These are phyloP conservation scores for Sindora glabra DNA, from an alignment of 306 rosid genomes.

Conservation along the genomic window DNA sequence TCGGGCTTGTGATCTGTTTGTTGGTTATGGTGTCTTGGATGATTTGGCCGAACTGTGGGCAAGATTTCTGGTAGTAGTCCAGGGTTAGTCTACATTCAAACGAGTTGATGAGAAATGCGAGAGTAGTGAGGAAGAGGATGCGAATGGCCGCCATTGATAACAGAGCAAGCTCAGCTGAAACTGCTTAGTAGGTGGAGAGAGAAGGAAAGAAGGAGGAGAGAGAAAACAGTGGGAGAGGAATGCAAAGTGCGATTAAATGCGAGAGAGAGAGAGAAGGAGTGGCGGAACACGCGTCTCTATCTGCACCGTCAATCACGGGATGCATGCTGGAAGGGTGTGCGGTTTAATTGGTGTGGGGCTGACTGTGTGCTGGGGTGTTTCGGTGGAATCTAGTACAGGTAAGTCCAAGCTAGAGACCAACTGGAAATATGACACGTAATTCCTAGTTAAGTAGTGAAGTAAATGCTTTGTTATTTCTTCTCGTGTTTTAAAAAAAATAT, in stretches of 20 bases:
- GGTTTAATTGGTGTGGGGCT: not conserved
- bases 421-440: too few species aligned
- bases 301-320: constrained; percentile 32
- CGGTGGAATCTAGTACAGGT: too few species aligned
- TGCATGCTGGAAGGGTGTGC: not conserved
- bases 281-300: not conserved
- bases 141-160: constrained; percentile 16
- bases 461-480: too few species aligned
- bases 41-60: constrained; percentile 40
- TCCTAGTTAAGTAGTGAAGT: too few species aligned
- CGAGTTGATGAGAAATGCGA: not conserved
- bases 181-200: not conserved
- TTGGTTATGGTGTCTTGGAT: constrained; percentile 27
- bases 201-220: not conserved
- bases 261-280: not conserved
- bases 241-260: not conserved
- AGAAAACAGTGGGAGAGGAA: not conserved
- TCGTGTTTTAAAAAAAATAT: too few species aligned
- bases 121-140: not conserved
- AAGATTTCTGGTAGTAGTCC: constrained; percentile 40
- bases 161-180: not conserved
- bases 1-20: constrained; percentile 45
- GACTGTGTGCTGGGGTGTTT: too few species aligned
- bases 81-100: constrained; percentile 27
- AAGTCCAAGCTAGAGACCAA: too few species aligned